Conservation (phyloP, 345 rosid species). For the Euphorbia pulcherrima region DNA sequence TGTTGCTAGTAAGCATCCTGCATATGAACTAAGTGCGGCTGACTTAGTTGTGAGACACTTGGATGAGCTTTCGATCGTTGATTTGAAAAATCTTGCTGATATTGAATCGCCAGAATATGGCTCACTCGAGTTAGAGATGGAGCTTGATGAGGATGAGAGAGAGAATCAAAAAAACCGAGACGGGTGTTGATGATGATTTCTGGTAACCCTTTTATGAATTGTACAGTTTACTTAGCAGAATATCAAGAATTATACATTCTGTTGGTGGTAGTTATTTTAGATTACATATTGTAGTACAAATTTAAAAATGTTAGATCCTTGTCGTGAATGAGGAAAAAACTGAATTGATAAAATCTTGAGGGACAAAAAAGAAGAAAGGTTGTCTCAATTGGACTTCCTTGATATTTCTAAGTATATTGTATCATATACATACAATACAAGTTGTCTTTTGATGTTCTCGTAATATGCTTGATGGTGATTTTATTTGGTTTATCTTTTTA, state of each 20-base stretch:
- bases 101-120: constrained; percentile 64
- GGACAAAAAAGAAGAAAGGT: constrained; percentile 8
- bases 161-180: constrained; percentile 35
- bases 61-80: constrained; percentile 81
- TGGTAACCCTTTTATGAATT: constrained; percentile 48
- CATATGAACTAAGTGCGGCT: constrained; percentile 89
- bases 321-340: neutral
- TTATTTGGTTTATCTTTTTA: too few relatives aligned
- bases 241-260: too few relatives aligned
- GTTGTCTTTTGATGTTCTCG: too few relatives aligned
- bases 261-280: constrained; percentile 19
- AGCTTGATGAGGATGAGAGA: constrained; percentile 75
- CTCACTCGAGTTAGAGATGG: constrained; percentile 51
- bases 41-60: constrained; percentile 78
- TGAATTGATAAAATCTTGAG: too few relatives aligned
- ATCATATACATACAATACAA: too few relatives aligned
- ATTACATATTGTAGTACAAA: neutral
- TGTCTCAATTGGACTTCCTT: constrained; percentile 46
- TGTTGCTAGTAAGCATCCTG: constrained; percentile 87
- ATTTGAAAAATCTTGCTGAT: constrained; percentile 87
- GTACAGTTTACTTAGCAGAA: constrained; percentile 46
- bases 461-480: too few relatives aligned
- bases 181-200: constrained; percentile 65
- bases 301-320: constrained; percentile 3
- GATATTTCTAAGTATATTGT: constrained; percentile 23